Conservation (phyloP, 1,284 basidiomycete genomes). For the Trametes hirsuta region DNA sequence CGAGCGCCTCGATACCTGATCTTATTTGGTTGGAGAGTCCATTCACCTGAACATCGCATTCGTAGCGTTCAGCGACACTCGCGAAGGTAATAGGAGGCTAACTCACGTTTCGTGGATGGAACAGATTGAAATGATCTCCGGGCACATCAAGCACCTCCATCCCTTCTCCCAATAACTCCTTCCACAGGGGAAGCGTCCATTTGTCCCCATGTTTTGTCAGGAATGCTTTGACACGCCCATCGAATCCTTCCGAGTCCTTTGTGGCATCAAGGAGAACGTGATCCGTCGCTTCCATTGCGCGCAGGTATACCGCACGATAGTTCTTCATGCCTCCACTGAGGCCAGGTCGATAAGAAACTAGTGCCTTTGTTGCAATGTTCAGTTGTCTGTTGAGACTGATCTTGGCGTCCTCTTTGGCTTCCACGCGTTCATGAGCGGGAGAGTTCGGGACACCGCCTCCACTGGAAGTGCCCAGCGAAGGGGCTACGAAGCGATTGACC, state of each 20-base stretch:
- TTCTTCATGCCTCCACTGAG: slow-evolving; percentile 1
- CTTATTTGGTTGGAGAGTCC: slow-evolving; percentile 3
- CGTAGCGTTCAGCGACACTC: background rate
- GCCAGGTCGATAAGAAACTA: slow-evolving; percentile 23
- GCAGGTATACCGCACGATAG: slow-evolving; percentile 26
- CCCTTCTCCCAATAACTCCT: slow-evolving; percentile 39
- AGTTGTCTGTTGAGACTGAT: slow-evolving; percentile 19
- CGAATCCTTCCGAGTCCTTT: slow-evolving; percentile 17
- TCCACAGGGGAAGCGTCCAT: slow-evolving; percentile 62
- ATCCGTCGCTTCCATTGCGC: slow-evolving; percentile 18
- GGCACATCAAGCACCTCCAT: slow-evolving; percentile 58
- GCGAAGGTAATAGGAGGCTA: background rate
- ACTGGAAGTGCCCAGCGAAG: background rate
- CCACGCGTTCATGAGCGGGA: background rate
- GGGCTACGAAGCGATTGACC: background rate
- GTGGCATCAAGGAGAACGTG: slow-evolving; percentile 4
- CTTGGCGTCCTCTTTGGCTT: background rate
- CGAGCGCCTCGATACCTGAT: background rate
- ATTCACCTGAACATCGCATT: background rate
- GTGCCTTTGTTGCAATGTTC: slow-evolving; percentile 24
- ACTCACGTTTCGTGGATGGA: slow-evolving; percentile 57
- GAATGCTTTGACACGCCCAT: slow-evolving; percentile 43
- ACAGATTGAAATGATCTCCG: slow-evolving; percentile 68
- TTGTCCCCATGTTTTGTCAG: slow-evolving; percentile 38
- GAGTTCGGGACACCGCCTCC: background rate